Base-by-base conservation (phyloP, 139 green algal genomes). In the Nannochloris sp. region DNA sequence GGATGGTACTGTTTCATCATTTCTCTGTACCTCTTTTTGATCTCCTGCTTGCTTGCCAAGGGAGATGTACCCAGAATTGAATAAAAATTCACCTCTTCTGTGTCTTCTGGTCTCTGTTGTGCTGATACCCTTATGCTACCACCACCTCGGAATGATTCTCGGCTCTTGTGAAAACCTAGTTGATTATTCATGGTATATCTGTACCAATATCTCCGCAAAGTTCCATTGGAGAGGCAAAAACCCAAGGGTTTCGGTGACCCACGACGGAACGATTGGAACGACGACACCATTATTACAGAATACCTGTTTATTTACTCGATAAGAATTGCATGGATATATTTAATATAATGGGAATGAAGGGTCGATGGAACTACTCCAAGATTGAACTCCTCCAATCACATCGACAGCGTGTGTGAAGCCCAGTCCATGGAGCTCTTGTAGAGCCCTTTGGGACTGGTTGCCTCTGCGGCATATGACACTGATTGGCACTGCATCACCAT, bases 391-490 rank as follows among this genome's bases (percentile, higher is more conserved):
- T 0, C 89, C 89, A 40, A 82, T 58, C 36, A 97, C 59, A 64
- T 96, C 88, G 10, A 86, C 53, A 5, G 66, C 88, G 6, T 71
- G 27, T 1, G 1, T 16, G 3, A 95, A 44, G 4, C 88, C 91
- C 57, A 62, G 18, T 55, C 74, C 29, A 14, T 67, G 68, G 53
- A 97, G 72, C 66, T 31, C n/a, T 6, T 75, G 55, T 51, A 91
- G 85, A 8, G 83, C 87, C 3, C 57, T 46, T 64, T 97, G 91
- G 6, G 91, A 97, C 78, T 97, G 86, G 70, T 97, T 97, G 21
- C 91, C 91, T 2, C 90, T 72, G 11, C 90, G 71, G 73, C 91
- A 97, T 55, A 97, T 65, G 36, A 97, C 91, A 44, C 85, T 74
- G 31, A 97, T 18, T 36, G 2, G 21, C 4, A 6, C n/a, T 4